Evolutionary conservation across 306 rosid genomes (phyloP).

Genomic region (Trifolium subterraneum): DNA sequence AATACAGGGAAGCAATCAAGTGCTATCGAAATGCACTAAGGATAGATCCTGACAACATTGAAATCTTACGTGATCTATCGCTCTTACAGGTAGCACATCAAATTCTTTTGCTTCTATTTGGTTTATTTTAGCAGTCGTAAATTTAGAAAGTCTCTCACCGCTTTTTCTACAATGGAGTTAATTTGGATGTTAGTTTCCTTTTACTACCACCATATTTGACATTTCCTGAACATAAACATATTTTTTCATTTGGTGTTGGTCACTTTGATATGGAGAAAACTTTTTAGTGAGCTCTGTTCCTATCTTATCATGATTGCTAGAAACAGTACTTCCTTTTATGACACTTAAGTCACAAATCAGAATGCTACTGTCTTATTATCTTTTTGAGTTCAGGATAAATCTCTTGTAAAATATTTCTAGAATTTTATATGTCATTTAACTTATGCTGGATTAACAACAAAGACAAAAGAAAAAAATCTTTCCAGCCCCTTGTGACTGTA

Average conservation of each 20-base stretch:
- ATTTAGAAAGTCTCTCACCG: not conserved
- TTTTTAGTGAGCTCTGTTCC: conserved; percentile 8
- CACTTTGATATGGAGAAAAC: conserved; percentile 8
- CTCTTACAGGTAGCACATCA: conserved; percentile 70
- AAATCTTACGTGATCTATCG: conserved; percentile 87
- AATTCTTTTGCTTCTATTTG: conserved; percentile 35
- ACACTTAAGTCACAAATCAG: conserved; percentile 8
- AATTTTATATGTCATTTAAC: conserved; percentile 21
- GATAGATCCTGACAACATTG: conserved; percentile 97
- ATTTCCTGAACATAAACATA: conserved; percentile 14
- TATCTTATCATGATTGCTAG: conserved; percentile 16
- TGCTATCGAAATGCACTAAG: conserved; percentile 93
- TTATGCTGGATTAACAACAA: conserved; percentile 12
- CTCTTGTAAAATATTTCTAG: conserved; percentile 7
- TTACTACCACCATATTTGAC: conserved; percentile 1
- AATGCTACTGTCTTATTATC: conserved; percentile 18
- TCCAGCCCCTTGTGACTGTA: conserved; percentile 11
- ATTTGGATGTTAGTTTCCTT: conserved; percentile 7
- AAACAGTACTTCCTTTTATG: conserved; percentile 11
- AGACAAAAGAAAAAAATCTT: conserved; percentile 11
- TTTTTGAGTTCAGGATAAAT: conserved; percentile 6
- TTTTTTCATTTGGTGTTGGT: conserved; percentile 15
- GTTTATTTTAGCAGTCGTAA: conserved; percentile 31
- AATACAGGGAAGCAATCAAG: conserved; percentile 96
- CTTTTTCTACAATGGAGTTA: conserved; percentile 2